Evolutionary conservation across 2,329 filamentous ascomycete species (phyloP), one percentile per base, ranked within the genome.

Genomic region (Scedosporium apiospermum): DNA sequence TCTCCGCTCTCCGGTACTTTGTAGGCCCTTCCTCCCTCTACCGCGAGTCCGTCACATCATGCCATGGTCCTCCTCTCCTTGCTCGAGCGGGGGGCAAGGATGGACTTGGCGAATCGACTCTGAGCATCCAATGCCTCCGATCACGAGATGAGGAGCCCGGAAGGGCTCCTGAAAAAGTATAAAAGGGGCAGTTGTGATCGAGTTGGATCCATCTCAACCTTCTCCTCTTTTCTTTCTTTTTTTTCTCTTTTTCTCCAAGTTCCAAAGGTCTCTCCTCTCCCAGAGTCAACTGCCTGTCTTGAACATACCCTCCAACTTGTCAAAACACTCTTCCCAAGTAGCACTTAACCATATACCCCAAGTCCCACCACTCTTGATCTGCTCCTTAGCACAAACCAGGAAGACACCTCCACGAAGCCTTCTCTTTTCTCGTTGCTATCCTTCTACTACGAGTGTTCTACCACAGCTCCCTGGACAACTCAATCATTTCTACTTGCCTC

Each of bases 161-260:
- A 38, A 14, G 71, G 68, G 71, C 69, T 67, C 67, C 65, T 65
- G 71, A 72, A 83, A 79, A 82, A 79, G 77, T 87, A 88, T 88
- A 88, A 88, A 87, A 85, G 76, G 82, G 74, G 72, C 71, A 70
- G 71, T 75, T 73, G 75, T 81, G 75, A 75, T 80, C 78, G 68
- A 73, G 70, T 72, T 74, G 69, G 69, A 69, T 68, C 65, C 66
- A 63, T 71, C 71, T 76, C 73, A 72, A 82, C 77, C 75, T 80
- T 82, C 78, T 79, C 83, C 76, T 63, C 55, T 63, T 38, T 38
- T 38, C 34, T 38, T 38, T 51, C 21, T 41, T 77, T 80, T 80
- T 79, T 75, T 74, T 74, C 74, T 76, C 34, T 44, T 60, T 59
- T 27, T 60, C 26, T 10, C 23, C 41, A n/a, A 67, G 69, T 67